A percentile compares a stretch with the other conserved stretches of the same genome.
Evolutionary conservation across 139 green algal genomes (phyloP).

Genomic region (Micractinium conductrix): DNA sequence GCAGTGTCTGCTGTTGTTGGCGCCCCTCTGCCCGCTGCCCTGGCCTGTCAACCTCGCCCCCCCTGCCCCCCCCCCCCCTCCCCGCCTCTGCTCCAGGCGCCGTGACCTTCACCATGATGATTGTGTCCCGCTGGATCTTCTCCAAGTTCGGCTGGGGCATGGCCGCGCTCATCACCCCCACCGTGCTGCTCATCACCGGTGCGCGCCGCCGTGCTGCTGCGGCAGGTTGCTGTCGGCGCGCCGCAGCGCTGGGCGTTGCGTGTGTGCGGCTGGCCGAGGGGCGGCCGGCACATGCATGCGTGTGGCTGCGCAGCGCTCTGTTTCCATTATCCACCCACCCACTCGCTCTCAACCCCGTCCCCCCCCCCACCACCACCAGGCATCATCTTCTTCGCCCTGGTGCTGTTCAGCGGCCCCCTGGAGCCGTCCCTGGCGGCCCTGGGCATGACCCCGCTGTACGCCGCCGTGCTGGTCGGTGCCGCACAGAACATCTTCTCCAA

Average conservation of each 20-base stretch:
- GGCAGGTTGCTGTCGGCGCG: no score
- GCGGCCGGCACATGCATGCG: no score
- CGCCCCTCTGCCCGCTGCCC: no score
- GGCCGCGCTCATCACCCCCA: conserved; percentile 96
- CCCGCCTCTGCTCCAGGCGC: conserved; percentile 53
- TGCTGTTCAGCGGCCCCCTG: conserved; percentile 83
- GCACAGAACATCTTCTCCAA: conserved; percentile 99
- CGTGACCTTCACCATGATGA: conserved; percentile 98
- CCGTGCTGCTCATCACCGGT: conserved; percentile 94
- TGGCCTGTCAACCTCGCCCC: not conserved
- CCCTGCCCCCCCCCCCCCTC: not conserved
- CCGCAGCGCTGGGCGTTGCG: no score
- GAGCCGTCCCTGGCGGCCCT: conserved; percentile 80
- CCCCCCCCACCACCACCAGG: conserved; percentile 31
- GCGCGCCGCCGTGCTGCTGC: no score
- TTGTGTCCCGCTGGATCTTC: conserved; percentile 96
- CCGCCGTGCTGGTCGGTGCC: conserved; percentile 95
- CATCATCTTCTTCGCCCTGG: conserved; percentile 95
- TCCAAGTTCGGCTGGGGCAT: conserved; percentile 95
- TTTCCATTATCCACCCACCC: no score
- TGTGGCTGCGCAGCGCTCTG: no score
- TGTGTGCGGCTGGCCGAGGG: no score
- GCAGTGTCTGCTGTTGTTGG: no score
- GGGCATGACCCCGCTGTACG: conserved; percentile 94
- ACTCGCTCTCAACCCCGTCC: not conserved